A percentile compares a stretch with the other conserved stretches of the same genome.
phyloP scores from a whole-genome alignment of 257 asterid species.

The Ophiorrhiza pumila region DNA sequence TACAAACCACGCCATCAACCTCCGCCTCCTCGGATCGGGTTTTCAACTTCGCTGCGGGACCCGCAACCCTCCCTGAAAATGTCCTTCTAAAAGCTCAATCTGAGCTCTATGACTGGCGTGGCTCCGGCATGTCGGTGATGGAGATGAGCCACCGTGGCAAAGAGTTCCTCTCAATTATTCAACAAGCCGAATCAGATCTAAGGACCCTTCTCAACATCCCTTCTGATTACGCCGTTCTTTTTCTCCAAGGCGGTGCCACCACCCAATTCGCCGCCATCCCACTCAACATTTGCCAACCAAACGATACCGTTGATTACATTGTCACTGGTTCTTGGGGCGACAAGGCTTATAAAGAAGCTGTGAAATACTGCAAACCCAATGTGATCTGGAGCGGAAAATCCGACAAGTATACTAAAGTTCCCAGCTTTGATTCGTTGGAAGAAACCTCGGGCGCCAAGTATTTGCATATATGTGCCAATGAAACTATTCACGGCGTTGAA shows the following conservation, averaged over 20 bases:
- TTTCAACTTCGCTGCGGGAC: constrained; percentile 96
- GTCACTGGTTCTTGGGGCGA: constrained; percentile 98
- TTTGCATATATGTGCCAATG: constrained; percentile 85
- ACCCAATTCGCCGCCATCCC: constrained; percentile 88
- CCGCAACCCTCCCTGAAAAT: constrained; percentile 82
- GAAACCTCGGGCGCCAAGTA: constrained; percentile 64
- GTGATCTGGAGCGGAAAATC: constrained; percentile 82
- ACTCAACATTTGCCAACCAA: constrained; percentile 63
- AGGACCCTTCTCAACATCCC: constrained; percentile 63
- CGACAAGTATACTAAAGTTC: constrained; percentile 74
- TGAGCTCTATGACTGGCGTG: constrained; percentile 81
- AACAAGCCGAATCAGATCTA: constrained; percentile 88
- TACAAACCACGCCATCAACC: constrained; percentile 39
- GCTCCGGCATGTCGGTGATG: constrained; percentile 93
- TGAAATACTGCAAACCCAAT: constrained; percentile 62
- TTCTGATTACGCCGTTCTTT: constrained; percentile 66
- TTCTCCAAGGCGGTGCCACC: constrained; percentile 99
- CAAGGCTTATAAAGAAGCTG: constrained; percentile 78
- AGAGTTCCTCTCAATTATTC: constrained; percentile 81
- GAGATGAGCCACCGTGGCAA: constrained; percentile 99
- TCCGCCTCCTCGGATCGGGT: constrained; percentile 69
- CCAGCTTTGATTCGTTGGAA: constrained; percentile 49
- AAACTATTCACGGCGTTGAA: constrained; percentile 95
- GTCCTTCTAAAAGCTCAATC: constrained; percentile 83
- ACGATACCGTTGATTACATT: constrained; percentile 61